Base-by-base conservation (phyloP, 2,329 filamentous ascomycete species). In the Diplodia mutila region DNA sequence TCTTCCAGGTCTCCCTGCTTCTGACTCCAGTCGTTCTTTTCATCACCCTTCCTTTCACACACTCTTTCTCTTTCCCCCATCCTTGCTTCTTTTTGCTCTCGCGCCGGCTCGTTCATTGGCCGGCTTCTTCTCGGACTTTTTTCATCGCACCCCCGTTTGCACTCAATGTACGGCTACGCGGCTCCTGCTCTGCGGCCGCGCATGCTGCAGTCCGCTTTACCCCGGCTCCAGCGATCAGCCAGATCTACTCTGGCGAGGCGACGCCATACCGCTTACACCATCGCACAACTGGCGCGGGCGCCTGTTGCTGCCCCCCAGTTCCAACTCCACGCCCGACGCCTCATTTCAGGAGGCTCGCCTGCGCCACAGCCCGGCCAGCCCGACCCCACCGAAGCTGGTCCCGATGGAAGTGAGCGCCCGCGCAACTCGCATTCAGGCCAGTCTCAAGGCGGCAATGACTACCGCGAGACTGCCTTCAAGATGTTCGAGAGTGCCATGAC, bases 401-500 rank as follows among this genome's bases (percentile, higher is more conserved):
- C 55, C 14, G 54, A 42, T 23, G 32, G 9, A 2, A 32, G 34
- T 12, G 55, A 27, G n/a, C 54, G 55, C 14, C 52, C 39, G 25
- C 61, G 51, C 23, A 61, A 61, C 11, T n/a, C 42, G 4, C 29
- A 59, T 8, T 27, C 53, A 14, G 39, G 34, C 23, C 37, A 42
- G 12, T 51, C 53, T 7, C 14, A 42, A 4, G 11, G 27, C 14
- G 57, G 53, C 67, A 71, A 65, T 32, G 67, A 63, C 32, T 80
- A 77, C 75, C 76, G 74, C 59, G 73, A 73, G 32, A 84, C 83
- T 4, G 75, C 75, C 1, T 84, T 80, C 76, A 85, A 84, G 72
- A 85, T 85, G 83, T 82, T 83, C 69, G 83, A 85, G 70, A 77
- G 81, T 59, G 82, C 83, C 7, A 75, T 81, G 63, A 85, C 83